Evolutionary conservation across 441 rosid species (phyloP).

Genomic region (Rhodomyrtus psidioides): DNA sequence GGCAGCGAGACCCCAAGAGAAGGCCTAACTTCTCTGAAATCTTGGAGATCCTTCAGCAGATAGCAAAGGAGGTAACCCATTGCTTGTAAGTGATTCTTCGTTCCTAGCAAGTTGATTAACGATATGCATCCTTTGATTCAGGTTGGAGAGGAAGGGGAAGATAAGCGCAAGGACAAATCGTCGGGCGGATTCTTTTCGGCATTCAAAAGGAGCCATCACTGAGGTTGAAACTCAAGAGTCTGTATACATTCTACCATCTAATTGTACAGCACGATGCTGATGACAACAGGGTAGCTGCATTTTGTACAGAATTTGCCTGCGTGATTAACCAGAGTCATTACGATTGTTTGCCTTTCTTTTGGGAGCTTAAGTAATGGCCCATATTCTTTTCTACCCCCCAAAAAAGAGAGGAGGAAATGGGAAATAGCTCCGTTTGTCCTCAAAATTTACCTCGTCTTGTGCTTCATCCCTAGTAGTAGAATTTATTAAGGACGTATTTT

Average conservation of each 20-base stretch:
- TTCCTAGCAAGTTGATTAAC: neutral
- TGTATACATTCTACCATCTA: slow-evolving; percentile 16
- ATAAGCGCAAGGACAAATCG: slow-evolving; percentile 35
- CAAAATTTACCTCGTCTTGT: neutral
- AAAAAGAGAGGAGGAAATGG: neutral
- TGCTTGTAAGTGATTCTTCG: neutral
- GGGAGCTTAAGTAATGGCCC: neutral
- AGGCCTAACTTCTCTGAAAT: slow-evolving; percentile 79
- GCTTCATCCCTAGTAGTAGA: neutral
- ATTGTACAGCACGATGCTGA: neutral
- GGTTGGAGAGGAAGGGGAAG: slow-evolving; percentile 50
- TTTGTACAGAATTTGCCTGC: neutral
- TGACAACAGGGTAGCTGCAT: neutral
- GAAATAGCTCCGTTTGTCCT: neutral
- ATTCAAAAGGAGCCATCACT: slow-evolving; percentile 41
- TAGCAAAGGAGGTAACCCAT: slow-evolving; percentile 56
- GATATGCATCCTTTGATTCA: slow-evolving; percentile 15
- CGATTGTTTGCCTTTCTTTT: neutral
- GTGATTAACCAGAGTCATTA: neutral
- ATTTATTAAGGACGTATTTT: neutral
- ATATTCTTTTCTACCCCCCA: too few species aligned
- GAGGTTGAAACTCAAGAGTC: slow-evolving; percentile 13
- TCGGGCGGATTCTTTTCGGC: slow-evolving; percentile 38
- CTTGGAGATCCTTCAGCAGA: slow-evolving; percentile 50
- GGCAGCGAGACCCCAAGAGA: slow-evolving; percentile 72